Conservation (phyloP, 768 basidiomycete genomes). For the Podaxis sp. region DNA sequence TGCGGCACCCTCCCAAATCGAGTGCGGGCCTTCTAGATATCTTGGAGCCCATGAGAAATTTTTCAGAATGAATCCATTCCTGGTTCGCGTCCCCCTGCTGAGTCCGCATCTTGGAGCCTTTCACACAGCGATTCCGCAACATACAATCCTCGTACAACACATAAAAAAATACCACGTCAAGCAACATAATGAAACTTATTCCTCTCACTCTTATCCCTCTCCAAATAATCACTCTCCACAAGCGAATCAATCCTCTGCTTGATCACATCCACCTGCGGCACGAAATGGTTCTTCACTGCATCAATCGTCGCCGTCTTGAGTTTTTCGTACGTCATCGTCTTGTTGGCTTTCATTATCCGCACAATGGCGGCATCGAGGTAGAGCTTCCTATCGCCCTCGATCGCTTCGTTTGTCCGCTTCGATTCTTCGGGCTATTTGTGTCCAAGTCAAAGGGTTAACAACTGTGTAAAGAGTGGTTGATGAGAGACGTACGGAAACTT, state of each 20-base stretch:
- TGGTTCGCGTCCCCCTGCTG: too few species aligned
- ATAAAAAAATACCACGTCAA: slow-evolving; percentile 11
- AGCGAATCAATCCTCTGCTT: slow-evolving; percentile 81
- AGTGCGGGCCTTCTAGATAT: too few species aligned
- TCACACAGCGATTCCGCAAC: too few species aligned
- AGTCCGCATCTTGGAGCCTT: too few species aligned
- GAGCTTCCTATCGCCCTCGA: slow-evolving; percentile 84
- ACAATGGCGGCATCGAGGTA: slow-evolving; percentile 95
- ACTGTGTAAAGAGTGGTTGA: slow-evolving; percentile 3
- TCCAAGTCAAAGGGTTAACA: neutral
- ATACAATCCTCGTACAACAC: too few species aligned
- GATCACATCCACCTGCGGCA: slow-evolving; percentile 80
- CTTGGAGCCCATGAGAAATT: too few species aligned
- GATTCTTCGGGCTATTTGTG: slow-evolving; percentile 78
- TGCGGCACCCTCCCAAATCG: too few species aligned
- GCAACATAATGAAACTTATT: slow-evolving; percentile 81
- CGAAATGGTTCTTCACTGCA: slow-evolving; percentile 85
- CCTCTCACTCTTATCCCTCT: slow-evolving; percentile 70
- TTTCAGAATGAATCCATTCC: too few species aligned
- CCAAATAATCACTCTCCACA: slow-evolving; percentile 86
- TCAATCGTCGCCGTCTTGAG: slow-evolving; percentile 83
- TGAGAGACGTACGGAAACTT: slow-evolving; percentile 69
- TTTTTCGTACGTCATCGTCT: slow-evolving; percentile 77
- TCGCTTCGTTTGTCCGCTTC: slow-evolving; percentile 74
- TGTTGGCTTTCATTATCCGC: slow-evolving; percentile 92